Evolutionary conservation across 768 basidiomycete genomes (phyloP).

Genomic region (Termitomyces sp.): DNA sequence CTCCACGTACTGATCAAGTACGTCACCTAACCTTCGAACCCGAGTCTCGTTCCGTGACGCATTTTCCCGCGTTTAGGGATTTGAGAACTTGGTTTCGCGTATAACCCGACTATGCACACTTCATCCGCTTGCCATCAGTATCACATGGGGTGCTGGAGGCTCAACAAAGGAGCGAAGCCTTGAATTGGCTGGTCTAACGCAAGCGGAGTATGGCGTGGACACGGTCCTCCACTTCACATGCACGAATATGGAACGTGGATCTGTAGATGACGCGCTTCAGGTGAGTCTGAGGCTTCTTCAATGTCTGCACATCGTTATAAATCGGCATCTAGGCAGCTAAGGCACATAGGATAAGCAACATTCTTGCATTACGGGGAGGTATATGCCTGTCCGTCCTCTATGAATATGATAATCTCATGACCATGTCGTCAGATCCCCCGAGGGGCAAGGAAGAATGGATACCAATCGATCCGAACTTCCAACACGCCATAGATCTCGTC

Average conservation of each 20-base stretch:
- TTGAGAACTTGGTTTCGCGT: slow-evolving; percentile 85
- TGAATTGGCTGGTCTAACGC: slow-evolving; percentile 77
- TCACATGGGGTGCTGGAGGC: slow-evolving; percentile 98
- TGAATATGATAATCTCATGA: not conserved
- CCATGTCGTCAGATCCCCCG: slow-evolving; percentile 66
- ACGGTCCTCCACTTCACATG: slow-evolving; percentile 94
- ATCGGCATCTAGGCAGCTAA: slow-evolving; percentile 58
- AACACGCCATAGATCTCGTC: slow-evolving; percentile 86
- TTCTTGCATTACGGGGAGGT: slow-evolving; percentile 93
- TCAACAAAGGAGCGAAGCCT: slow-evolving; percentile 83
- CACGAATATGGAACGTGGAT: slow-evolving; percentile 91
- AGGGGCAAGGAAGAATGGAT: slow-evolving; percentile 93
- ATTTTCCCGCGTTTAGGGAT: slow-evolving; percentile 50
- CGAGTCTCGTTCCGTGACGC: not conserved
- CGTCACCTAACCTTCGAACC: not conserved
- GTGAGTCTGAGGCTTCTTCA: slow-evolving; percentile 35
- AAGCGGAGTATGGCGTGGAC: slow-evolving; percentile 71
- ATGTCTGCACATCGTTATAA: slow-evolving; percentile 7
- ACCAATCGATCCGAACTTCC: slow-evolving; percentile 77
- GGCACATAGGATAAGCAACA: slow-evolving; percentile 76
- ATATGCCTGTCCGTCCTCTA: slow-evolving; percentile 24
- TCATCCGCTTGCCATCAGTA: slow-evolving; percentile 77
- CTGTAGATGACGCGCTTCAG: slow-evolving; percentile 79
- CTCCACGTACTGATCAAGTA: slow-evolving; percentile 89
- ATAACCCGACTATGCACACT: slow-evolving; percentile 78